A percentile compares a stretch with the other conserved stretches of the same genome.
Evolutionary conservation across 208 protist species (phyloP).

Genomic region (Leishmania turanica): DNA sequence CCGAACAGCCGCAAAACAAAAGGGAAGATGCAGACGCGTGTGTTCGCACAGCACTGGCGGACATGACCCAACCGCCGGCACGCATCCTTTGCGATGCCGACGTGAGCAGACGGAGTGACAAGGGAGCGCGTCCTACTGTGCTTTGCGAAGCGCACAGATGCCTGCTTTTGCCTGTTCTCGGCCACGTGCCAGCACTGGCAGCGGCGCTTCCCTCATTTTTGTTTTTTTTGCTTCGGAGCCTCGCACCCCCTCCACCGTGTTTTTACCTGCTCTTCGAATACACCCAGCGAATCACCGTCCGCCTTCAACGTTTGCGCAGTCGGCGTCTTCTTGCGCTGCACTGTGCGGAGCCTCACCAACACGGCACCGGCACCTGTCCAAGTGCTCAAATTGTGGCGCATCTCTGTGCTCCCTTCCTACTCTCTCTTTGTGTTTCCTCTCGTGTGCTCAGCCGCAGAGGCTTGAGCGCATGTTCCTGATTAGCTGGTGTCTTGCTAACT

Average conservation of each 20-base stretch:
- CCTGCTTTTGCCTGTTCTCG: not conserved
- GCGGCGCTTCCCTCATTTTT: not conserved
- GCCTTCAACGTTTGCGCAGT: too few species aligned
- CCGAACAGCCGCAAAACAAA: not conserved
- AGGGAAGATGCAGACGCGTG: not conserved
- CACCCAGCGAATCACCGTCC: not conserved
- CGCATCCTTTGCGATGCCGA: not conserved
- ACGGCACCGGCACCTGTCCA: not conserved
- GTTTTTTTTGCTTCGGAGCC: not conserved
- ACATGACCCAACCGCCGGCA: not conserved
- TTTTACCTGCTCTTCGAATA: not conserved
- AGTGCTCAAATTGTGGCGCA: not conserved
- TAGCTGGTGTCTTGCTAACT: constrained; percentile 6
- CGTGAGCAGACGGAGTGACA: not conserved
- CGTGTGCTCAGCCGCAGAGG: not conserved
- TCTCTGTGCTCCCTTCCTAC: not conserved
- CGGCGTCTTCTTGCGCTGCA: not conserved
- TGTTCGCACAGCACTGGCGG: not conserved
- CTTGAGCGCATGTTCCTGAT: constrained; percentile 2
- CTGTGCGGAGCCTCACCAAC: not conserved
- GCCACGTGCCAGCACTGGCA: not conserved
- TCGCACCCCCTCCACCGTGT: not conserved
- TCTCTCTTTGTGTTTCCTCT: constrained; percentile 6
- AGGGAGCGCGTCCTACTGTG: not conserved
- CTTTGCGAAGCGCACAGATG: too few species aligned